Base-by-base conservation (phyloP, 2,329 filamentous ascomycete genomes). In the Ophiosphaerella korrae region DNA sequence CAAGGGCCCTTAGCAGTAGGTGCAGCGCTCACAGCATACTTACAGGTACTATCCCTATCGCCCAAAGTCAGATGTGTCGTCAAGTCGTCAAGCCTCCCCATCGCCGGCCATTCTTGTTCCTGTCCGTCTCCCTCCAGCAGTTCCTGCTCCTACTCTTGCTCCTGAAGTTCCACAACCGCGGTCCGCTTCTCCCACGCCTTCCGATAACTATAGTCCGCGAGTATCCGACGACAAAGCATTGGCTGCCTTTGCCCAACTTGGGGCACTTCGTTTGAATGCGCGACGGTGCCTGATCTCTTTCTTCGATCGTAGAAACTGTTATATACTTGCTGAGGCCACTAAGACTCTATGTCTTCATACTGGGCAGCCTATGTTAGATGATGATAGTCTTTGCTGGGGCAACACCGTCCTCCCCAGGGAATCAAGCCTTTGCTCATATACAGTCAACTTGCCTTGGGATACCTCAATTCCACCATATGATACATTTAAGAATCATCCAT, bases 221-320 rank as follows among this genome's bases (percentile, higher is more conserved):
- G 57, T 65, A 1, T 67, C 67, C 8, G 65, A 73, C 26, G 73
- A 75, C 42, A 66, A 61, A 44, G 70, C 70, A 33, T 50, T 75
- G 52, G 71, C 67, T 8, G 69, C 72, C 8, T 73, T 74, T 50
- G 72, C 72, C 2, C 73, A 75, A 33, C 47, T 75, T 34, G 73
- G 71, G 3, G 71, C 73, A n/a, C 57, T 74, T 18, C 70, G 71
- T 9, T 58, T 75, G 16, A 68, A 72, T 38, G 62, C 67, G 2
- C 66, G 67, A 7, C 60, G 73, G 33, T 72, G 71, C 41, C 53
- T 74, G 23, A 70, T 74, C 16, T 74, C 71, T 52, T 70, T 75
- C 55, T 73, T 74, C 58, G 73, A 74, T 52, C 60, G 71, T n/a
- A 63, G 55, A 33, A 63, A 71, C 53, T 70, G 69, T 56, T 73